Evolutionary conservation across 106 monocot genomes (phyloP), one percentile per base, ranked within the genome.

Genomic region (Iris macrosiphon): DNA sequence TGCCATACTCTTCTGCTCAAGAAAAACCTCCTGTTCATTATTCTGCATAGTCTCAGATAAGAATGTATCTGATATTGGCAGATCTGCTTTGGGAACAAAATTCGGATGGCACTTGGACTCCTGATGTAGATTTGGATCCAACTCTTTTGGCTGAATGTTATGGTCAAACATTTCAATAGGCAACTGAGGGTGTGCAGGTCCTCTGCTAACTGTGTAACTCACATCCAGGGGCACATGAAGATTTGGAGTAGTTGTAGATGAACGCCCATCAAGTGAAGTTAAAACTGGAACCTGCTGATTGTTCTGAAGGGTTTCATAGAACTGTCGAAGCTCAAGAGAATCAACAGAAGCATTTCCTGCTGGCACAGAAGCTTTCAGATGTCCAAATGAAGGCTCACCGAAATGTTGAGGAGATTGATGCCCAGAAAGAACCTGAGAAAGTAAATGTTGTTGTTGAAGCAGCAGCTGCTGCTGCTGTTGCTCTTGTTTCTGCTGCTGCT

Each of bases 401-500:
- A 60, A 52, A 40, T 56, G 69, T 24, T 79, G 78, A 49, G 67
- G 71, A 51, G 60, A 51, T 50, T 75, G 78, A 15, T 55, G 61
- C 25, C 54, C 74, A 32, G 82, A 72, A 50, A 79, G 24, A 13
- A 85, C 72, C 13, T 88, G 76, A 14, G 79, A 75, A 62, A 87
- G 74, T 25, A 80, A 46, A 2, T 83, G 82, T 22, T 82, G 82
- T 26, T 84, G 79, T 28, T 80, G 73, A 41, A 39, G 65, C 42
- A 52, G 66, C 29, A 63, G 39, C 14, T 61, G 52, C 27, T 49
- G 41, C 55, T 72, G 73, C 61, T 75, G 68, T 31, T 72, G 70
- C 32, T 80, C 65, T 11, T 63, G 27, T 40, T 68, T 57, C 29
- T 83, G 59, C 56, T 76, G 82, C 69, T 82, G 83, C 62, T 93